Conservation (phyloP, 2,329 filamentous ascomycete species). For the Epicoccum nigrum region DNA sequence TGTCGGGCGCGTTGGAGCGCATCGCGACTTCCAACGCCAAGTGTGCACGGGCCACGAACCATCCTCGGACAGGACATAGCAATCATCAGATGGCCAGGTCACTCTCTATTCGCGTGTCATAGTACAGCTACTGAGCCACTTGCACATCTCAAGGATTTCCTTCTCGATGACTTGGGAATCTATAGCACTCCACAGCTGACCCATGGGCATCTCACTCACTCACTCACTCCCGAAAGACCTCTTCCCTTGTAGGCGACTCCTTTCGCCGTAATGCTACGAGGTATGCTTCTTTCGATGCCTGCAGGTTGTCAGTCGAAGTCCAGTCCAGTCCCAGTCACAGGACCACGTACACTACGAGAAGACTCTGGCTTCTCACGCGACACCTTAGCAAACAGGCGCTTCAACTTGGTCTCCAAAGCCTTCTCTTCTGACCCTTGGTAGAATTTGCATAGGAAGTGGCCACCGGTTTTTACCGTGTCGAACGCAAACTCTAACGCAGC, state of each 20-base stretch:
- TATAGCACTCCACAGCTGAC: no score
- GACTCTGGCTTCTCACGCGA: conserved; percentile 89
- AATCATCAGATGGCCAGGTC: neutral
- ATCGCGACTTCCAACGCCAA: conserved; percentile 15
- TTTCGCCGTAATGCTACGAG: conserved; percentile 81
- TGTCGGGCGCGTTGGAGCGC: conserved; percentile 14
- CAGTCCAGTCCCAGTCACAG: neutral
- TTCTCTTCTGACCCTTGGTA: conserved; percentile 92
- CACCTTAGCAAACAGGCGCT: conserved; percentile 78
- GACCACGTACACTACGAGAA: conserved; percentile 72
- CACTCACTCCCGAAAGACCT: conserved; percentile 50
- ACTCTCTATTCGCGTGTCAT: neutral
- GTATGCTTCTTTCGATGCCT: conserved; percentile 86
- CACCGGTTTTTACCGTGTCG: conserved; percentile 80
- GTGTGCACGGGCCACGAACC: conserved; percentile 6
- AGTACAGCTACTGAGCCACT: no score
- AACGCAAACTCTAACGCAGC: conserved; percentile 85
- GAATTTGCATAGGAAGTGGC: conserved; percentile 97
- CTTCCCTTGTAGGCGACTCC: conserved; percentile 53
- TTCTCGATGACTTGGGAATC: no score
- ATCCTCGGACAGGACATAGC: no score
- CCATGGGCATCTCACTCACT: no score
- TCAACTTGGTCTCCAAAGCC: conserved; percentile 74
- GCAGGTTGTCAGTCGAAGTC: conserved; percentile 15
- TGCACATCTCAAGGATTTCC: no score